These are phyloP conservation scores for Mikania micrantha DNA, from an alignment of 129 eudicot species.

Conservation along the genomic window DNA sequence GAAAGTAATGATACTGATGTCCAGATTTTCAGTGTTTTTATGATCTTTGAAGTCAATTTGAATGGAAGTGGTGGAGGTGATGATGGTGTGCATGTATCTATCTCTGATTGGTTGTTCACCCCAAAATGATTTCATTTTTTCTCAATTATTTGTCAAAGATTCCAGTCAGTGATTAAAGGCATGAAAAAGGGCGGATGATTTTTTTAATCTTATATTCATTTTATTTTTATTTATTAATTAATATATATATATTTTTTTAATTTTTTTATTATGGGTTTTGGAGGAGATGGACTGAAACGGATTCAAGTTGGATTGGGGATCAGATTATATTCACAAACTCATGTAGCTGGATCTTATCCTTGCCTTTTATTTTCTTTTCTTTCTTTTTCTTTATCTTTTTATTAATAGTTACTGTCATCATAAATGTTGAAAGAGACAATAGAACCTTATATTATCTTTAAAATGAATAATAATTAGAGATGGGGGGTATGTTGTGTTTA, in stretches of 20 bases:
- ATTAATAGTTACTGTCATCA: not conserved
- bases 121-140: conserved; percentile 24
- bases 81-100: conserved; percentile 28
- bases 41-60: conserved; percentile 28
- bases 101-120: conserved; percentile 30
- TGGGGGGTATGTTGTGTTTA: not conserved
- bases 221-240: not conserved
- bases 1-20: conserved; percentile 19
- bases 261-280: too few species aligned
- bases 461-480: not conserved
- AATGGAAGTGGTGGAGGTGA: conserved; percentile 16
- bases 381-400: not conserved
- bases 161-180: conserved; percentile 30
- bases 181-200: not conserved
- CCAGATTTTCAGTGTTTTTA: conserved; percentile 32
- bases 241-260: too few species aligned
- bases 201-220: not conserved
- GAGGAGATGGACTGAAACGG: conserved; percentile 15
- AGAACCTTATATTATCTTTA: not conserved
- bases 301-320: conserved; percentile 21
- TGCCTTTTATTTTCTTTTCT: conserved; percentile 17
- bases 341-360: conserved; percentile 26
- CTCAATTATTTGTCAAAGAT: conserved; percentile 31
- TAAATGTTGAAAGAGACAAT: not conserved
- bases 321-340: conserved; percentile 18